A percentile compares a stretch with the other conserved stretches of the same genome.
phyloP scores from a whole-genome alignment of 345 rosid genomes.

The Rubroshorea leprosula region DNA sequence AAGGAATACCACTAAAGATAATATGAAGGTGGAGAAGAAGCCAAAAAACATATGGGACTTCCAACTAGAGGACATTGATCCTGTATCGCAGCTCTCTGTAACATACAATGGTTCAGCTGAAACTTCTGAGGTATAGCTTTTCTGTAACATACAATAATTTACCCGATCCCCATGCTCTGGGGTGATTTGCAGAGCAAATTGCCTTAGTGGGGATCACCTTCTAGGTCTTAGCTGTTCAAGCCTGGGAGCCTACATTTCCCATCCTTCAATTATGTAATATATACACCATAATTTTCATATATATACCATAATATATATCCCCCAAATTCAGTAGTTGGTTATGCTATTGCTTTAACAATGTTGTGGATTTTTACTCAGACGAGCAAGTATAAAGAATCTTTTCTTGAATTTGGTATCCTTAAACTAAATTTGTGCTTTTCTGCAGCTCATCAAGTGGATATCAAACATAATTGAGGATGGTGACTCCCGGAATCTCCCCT shows the following conservation, averaged over 20 bases:
- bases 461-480: conserved; percentile 78
- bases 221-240: too few species aligned
- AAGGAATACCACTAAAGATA: conserved; percentile 58
- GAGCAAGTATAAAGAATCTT: not conserved
- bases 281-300: too few species aligned
- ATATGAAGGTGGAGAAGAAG: conserved; percentile 32
- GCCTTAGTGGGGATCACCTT: too few species aligned
- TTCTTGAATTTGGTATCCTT: not conserved
- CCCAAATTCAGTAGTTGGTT: not conserved
- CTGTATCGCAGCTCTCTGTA: conserved; percentile 87
- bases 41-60: conserved; percentile 51
- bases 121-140: conserved; percentile 49
- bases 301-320: too few species aligned
- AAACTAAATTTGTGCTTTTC: not conserved
- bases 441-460: conserved; percentile 72
- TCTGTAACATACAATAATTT: not conserved
- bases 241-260: too few species aligned
- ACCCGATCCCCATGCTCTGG: too few species aligned
- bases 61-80: conserved; percentile 56
- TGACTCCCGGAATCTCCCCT: conserved; percentile 73
- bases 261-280: too few species aligned
- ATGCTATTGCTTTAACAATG: not conserved
- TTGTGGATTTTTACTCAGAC: not conserved
- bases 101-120: conserved; percentile 71
- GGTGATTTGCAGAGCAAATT: too few species aligned